Base-by-base conservation (phyloP, 78 protist genomes). In the Dictyostelium capitatum region DNA sequence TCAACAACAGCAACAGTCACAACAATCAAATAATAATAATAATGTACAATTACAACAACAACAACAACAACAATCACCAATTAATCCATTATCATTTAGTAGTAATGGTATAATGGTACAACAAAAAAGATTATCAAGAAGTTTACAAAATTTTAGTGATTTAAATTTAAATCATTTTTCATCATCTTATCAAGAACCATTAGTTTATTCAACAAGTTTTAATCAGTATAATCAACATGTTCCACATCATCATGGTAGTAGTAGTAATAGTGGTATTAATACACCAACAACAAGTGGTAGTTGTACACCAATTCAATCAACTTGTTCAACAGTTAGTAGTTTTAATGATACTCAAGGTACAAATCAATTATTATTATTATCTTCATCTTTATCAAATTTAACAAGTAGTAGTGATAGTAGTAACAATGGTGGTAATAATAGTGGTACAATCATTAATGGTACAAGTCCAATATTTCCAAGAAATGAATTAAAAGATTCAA, bases 61-160 rank as follows among this genome's bases (percentile, higher is more conserved):
- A 72, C 56, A 72, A 46, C 0, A 46, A 72, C 48, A 72, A 53
- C 6, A 7, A 19, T 19, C 70, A n/a, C 12, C 43, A 32, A 37
- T 32, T n/a, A 77, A 77, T 46, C 79, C 79, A 30, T 73, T 73
- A 46, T 73, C 79, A 19, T 73, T 73, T 73, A 73, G 79, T 73
- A 20, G 48, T 77, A 50, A 50, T 50, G 12, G 48, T 77, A 50
- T 56, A 4, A 25, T 37, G 11, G 23, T 50, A 48, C 57, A 50
- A 50, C 64, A 50, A 32, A 75, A 59, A 32, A 64, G 84, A 20
- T 25, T 87, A 20, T 77, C 84, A 48, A 54, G 59, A 30, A 87
- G 93, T 87, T 70, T 84, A 15, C 82, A 70, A 37, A 77, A 67
- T 23, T 87, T 87, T n/a, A 70, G 65, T 25, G 73, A 67, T 32